Evolutionary conservation across 2,329 filamentous ascomycete genomes (phyloP).

Genomic region (Paraconiothyrium brasiliense): DNA sequence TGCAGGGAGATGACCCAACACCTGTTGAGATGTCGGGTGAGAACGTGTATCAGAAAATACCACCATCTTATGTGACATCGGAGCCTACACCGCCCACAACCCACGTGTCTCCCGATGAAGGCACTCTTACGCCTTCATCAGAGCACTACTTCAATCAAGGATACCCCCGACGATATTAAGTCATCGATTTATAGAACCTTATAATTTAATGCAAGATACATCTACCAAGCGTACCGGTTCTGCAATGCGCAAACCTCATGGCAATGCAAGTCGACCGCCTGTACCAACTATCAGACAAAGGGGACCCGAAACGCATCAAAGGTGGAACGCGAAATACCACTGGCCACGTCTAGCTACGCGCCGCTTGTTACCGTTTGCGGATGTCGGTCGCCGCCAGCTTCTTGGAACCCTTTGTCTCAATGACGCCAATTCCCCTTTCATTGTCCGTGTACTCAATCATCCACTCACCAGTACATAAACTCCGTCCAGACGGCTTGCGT

Average conservation of each 20-base stretch:
- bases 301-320: not conserved
- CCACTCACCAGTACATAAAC: not conserved
- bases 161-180: not conserved
- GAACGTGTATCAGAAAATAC: conserved; percentile 8
- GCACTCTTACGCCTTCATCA: not conserved
- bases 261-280: not conserved
- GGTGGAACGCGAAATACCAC: not conserved
- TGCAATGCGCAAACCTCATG: not conserved
- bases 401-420: conserved; percentile 23
- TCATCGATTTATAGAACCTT: not conserved
- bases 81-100: not conserved
- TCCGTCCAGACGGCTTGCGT: not conserved
- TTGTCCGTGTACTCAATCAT: not conserved
- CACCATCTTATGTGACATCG: not conserved
- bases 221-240: not conserved
- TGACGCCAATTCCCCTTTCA: conserved; percentile 16
- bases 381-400: conserved; percentile 22
- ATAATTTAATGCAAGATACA: conserved; percentile 1
- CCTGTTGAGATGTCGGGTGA: conserved; percentile 26
- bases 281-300: not conserved
- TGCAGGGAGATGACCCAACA: conserved; percentile 22
- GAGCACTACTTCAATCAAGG: conserved; percentile 4
- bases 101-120: not conserved
- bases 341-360: not conserved
- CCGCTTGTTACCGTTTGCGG: conserved; percentile 25